Base-by-base conservation (phyloP, 331 rosid species). In the Dryas integrifolia region DNA sequence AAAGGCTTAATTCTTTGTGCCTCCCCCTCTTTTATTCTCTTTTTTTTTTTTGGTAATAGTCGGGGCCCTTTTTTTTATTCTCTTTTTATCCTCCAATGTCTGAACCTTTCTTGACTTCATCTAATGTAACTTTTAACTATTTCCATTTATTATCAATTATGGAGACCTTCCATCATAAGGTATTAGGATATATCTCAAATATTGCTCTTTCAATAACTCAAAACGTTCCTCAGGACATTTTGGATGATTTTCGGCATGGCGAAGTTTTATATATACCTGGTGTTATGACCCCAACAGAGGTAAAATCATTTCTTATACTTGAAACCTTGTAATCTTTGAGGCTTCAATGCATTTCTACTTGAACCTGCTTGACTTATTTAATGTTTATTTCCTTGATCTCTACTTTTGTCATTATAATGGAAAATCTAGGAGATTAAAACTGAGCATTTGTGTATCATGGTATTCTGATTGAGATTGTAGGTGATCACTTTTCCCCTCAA, bases 271-370 rank as follows among this genome's bases (percentile, higher is more conserved):
- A 90, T 71, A 90, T 90, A 73, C 98, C 98, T 7, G 98, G 98
- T 38, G 82, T 85, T 67, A 90, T 93, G 98, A 93, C 94, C 78
- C 98, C 98, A 81, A 89, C 98, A 21, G 97, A 93, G 89, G 98
- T 90, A 81, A 84, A 88, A 14, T 44, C 56, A 70, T 30, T 50
- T 78, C 18, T 65, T 40, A 35, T 18, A 1, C 26, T 5, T 38
- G 11, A 59, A 16, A 46, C 12, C 47, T 53, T 35, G 3, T 18
- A 9, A 45, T 52, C 66, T 83, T 74, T 47, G 16, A 53, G 59
- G 63, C 64, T 61, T 79, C 4, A 6, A n/a, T n/a, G n/a, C 48
- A 58, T 50, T 69, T 70, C 43, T 50, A 40, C 14, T 41, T 61
- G 13, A 49, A 35, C 14, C 49, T n/a, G 26, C 16, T 69, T 44